phyloP scores from a whole-genome alignment of 208 protist species.

The Acanthamoeba lenticulata region DNA sequence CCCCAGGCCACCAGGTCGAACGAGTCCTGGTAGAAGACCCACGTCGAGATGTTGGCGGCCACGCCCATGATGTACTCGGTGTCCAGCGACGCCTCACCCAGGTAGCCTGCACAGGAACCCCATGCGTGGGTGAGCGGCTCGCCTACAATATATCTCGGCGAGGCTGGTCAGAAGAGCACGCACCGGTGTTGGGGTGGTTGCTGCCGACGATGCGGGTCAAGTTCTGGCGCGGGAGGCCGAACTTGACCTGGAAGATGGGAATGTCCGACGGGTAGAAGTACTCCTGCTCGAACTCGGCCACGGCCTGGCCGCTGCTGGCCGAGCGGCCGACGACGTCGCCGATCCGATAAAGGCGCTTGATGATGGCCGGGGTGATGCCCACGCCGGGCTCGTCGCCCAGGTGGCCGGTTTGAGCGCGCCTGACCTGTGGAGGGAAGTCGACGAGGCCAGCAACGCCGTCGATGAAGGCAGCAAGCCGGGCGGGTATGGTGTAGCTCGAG shows the following conservation, averaged over 20 bases:
- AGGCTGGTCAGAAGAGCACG: background rate
- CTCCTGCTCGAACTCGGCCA: slow-evolving; percentile 52
- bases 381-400: slow-evolving; percentile 26
- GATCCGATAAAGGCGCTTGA: slow-evolving; percentile 40
- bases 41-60: background rate
- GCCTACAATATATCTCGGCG: background rate
- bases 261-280: slow-evolving; percentile 42
- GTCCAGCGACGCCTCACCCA: slow-evolving; percentile 40
- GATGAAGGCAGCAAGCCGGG: background rate
- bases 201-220: background rate
- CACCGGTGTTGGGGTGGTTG: slow-evolving; percentile 25
- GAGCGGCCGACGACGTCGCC: background rate
- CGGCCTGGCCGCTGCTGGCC: slow-evolving; percentile 19
- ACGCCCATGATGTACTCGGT: slow-evolving; percentile 61
- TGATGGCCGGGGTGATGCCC: slow-evolving; percentile 9
- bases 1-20: slow-evolving; percentile 46
- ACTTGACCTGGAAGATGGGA: slow-evolving; percentile 26
- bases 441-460: background rate
- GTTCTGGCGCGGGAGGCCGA: background rate
- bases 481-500: background rate
- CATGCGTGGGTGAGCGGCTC: background rate
- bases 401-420: background rate
- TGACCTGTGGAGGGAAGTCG: slow-evolving; percentile 19
- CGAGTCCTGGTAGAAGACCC: background rate
- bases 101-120: background rate